Evolutionary conservation across 768 basidiomycete genomes (phyloP), one percentile per base, ranked within the genome.

Genomic region (Amanita rimosa): DNA sequence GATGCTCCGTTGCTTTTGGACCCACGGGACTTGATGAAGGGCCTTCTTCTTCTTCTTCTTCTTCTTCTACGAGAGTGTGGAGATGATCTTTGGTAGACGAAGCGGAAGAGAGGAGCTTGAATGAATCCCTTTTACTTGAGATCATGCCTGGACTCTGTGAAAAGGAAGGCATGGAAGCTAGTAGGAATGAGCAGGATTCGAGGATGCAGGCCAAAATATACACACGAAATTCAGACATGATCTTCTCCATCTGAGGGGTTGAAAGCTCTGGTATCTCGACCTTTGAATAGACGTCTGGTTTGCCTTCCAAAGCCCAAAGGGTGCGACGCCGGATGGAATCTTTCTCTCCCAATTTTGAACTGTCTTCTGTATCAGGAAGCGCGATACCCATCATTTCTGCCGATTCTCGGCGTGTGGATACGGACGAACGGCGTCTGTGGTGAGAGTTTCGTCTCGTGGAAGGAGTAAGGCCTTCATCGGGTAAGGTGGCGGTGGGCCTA

Each of bases 321-420:
- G 92, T 91, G 24, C 84, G 76, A 16, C 85, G 79, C 34, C 90
- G 81, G 34, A 88, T 74, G 14, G 88, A 88, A 55, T 87, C 84
- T 64, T 77, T 81, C 55, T 85, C 83, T 26, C 78, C 81, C 21
- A 82, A 57, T 54, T 78, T 81, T 57, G 84, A 66, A 56, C 79
- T 79, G 60, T 85, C 81, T 27, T 88, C 82, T 1, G 79, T 71
- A 52, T 81, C 78, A 10, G 85, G 80, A 34, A 86, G 67, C 19
- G 83, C 66, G 10, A 88, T 76, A 22, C 89, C 88, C 86, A 95
- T 93, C 59, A 95, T 69, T 58, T 94, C 92, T 14, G 89, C 85
- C 16, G 89, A 92, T 68, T 95, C 92, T 55, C 75, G 76, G 52
- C 90, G 82, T 35, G 91, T 94, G 8, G 92, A 90, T 22, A 95